Evolutionary conservation across 139 green algal genomes (phyloP), one percentile per base, ranked within the genome.

Genomic region (Micractinium conductrix): DNA sequence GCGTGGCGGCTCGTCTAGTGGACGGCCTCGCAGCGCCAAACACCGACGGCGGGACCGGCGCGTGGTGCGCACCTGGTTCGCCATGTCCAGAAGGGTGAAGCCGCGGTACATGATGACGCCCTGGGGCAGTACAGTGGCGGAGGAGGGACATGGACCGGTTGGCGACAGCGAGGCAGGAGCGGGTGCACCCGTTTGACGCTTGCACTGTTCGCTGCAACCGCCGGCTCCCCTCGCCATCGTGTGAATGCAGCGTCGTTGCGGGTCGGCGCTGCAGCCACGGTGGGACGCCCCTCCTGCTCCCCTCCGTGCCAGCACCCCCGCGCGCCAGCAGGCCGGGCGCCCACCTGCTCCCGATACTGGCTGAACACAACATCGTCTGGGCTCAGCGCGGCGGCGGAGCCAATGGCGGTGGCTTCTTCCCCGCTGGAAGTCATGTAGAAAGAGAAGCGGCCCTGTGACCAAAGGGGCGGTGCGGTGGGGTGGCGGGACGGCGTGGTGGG

Each of bases 381-480:
- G 17, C 90, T 74, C 35, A 99, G 79, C 2, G 91, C 96, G 19
- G 96, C 96, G 4, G 96, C 96, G 37, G 84, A 94, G 16, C 89
- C 96, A 0, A 98, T 88, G 30, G 92, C 90, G 21, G 94, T 95
- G 1, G 95, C 96, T 80, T 99, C 96, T 85, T 99, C 96, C 0
- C 96, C 95, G 70, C 72, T 90, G n/a, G 89, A 93, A 6, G 95
- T 98, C 90, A 99, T 95, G 91, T 98, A 98, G 88, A 99, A 99
- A 4, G 92, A 97, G 78, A 98, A 96, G 48, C 96, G 92, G 24
- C 95, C 95, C 93, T 81, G 75, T 16, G 17, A 38, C 5, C 10
- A n/a, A 30, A 37, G 43, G 71, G 65, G 10, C 16, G 48, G 10
- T 58, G 10, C 10, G 16, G 67, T 68, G 21, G 21, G 67, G 78